phyloP scores from a whole-genome alignment of 305 asterid species.

The Fraxinus dipetala region DNA sequence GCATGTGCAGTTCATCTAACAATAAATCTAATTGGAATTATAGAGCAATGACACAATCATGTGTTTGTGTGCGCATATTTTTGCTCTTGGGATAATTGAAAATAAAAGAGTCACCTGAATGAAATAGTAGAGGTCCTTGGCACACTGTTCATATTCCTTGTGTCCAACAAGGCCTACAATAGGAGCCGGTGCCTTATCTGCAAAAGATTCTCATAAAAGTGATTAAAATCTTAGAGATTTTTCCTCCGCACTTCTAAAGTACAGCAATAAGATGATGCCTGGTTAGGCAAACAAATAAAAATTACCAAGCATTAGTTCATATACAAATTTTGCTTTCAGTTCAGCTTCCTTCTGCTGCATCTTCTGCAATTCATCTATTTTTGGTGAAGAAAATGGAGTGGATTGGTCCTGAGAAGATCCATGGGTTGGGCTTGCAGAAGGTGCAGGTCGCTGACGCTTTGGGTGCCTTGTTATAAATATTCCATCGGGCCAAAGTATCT shows the following conservation, averaged over 20 bases:
- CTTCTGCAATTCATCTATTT: background rate
- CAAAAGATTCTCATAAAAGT: slow-evolving; percentile 18
- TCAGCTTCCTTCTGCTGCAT: slow-evolving; percentile 1
- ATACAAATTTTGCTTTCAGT: slow-evolving; percentile 37
- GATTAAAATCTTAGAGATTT: slow-evolving; percentile 16
- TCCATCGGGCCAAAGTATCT: slow-evolving; percentile 60
- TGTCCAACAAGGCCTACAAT: slow-evolving; percentile 87
- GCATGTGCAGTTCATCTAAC: background rate
- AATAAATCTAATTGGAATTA: background rate
- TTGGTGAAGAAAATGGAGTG: background rate
- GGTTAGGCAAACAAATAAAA: slow-evolving; percentile 10
- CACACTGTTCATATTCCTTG: slow-evolving; percentile 86
- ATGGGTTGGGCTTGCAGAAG: slow-evolving; percentile 25
- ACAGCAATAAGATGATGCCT: slow-evolving; percentile 5
- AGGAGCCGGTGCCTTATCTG: slow-evolving; percentile 95
- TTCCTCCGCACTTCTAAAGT: background rate
- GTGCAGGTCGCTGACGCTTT: slow-evolving; percentile 37
- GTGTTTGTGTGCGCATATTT: background rate
- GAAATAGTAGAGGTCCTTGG: slow-evolving; percentile 87
- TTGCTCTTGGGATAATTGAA: background rate
- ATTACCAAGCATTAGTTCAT: slow-evolving; percentile 87
- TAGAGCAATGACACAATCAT: background rate
- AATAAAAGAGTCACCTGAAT: slow-evolving; percentile 64
- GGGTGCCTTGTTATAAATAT: slow-evolving; percentile 57
- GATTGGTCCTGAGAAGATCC: background rate